phyloP scores from a whole-genome alignment of 768 basidiomycete genomes.

The Tulasnella sp. region DNA sequence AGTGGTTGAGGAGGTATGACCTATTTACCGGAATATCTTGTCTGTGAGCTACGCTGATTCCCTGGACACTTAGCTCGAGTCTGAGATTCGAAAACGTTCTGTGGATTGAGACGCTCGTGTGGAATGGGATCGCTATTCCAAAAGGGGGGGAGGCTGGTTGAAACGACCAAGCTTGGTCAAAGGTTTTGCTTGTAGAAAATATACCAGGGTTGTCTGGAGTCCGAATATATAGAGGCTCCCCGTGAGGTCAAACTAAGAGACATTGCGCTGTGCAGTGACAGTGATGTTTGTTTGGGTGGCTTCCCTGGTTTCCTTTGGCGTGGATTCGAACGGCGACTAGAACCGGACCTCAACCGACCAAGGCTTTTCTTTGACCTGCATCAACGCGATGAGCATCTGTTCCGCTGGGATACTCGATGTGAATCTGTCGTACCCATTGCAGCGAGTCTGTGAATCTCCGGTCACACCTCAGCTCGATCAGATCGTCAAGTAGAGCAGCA shows the following conservation, averaged over 20 bases:
- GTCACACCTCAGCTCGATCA: background rate
- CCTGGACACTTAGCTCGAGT: background rate
- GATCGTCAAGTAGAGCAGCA: background rate
- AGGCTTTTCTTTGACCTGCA: background rate
- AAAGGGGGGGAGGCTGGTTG: too few relatives aligned
- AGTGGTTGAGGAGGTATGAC: background rate
- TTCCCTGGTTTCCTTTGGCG: too few relatives aligned
- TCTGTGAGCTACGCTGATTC: background rate
- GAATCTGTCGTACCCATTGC: too few relatives aligned
- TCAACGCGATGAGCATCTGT: background rate
- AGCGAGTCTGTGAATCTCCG: too few relatives aligned
- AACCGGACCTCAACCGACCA: background rate
- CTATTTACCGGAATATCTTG: background rate
- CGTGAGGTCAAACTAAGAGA: too few relatives aligned
- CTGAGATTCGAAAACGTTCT: background rate
- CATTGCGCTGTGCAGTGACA: background rate
- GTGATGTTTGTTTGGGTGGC: background rate
- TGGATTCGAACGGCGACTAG: background rate
- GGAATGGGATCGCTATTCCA: too few relatives aligned
- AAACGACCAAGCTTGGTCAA: too few relatives aligned
- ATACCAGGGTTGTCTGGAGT: too few relatives aligned
- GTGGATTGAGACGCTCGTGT: background rate
- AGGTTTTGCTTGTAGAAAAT: too few relatives aligned
- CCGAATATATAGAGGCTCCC: too few relatives aligned
- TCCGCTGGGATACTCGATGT: background rate